Evolutionary conservation across 805 yeast genomes (phyloP).

Genomic region (Zygosaccharomyces bisporus): DNA sequence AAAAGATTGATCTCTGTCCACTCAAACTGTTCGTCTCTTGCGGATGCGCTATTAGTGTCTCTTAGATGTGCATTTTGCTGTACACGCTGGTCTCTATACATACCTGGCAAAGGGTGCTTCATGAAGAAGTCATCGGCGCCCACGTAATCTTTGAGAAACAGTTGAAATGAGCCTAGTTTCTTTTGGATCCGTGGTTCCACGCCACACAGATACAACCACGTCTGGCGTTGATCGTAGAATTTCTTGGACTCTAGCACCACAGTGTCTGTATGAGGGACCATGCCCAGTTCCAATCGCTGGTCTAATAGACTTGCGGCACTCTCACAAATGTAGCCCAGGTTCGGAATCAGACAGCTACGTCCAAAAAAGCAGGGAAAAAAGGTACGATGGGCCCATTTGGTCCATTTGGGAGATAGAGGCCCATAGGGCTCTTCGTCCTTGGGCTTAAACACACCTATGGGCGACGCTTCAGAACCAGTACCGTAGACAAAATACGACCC

Average conservation of each 20-base stretch:
- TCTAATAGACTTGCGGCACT: conserved; percentile 69
- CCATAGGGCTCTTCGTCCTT: conserved; percentile 82
- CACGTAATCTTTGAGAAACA: conserved; percentile 53
- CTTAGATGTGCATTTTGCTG: background rate
- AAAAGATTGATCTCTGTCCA: conserved; percentile 51
- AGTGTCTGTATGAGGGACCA: conserved; percentile 65
- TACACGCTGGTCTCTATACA: conserved; percentile 14
- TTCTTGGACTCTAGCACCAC: conserved; percentile 46
- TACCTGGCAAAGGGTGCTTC: conserved; percentile 53
- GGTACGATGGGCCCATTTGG: conserved; percentile 72
- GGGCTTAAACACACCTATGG: conserved; percentile 67
- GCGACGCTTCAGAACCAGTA: conserved; percentile 21
- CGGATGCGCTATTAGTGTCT: conserved; percentile 2
- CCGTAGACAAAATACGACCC: conserved; percentile 62
- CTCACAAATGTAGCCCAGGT: conserved; percentile 67
- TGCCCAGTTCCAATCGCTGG: conserved; percentile 50
- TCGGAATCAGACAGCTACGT: conserved; percentile 66
- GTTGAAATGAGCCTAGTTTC: conserved; percentile 66
- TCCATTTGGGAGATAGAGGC: conserved; percentile 73
- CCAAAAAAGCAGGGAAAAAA: conserved; percentile 78
- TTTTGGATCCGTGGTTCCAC: conserved; percentile 20
- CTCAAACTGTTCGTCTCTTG: conserved; percentile 34
- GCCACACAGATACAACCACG: conserved; percentile 18
- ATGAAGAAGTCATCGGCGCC: conserved; percentile 60
- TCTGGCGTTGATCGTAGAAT: conserved; percentile 35